Evolutionary conservation across 345 rosid species (phyloP), one percentile per base, ranked within the genome.

Genomic region (Gossypioides kirkii): DNA sequence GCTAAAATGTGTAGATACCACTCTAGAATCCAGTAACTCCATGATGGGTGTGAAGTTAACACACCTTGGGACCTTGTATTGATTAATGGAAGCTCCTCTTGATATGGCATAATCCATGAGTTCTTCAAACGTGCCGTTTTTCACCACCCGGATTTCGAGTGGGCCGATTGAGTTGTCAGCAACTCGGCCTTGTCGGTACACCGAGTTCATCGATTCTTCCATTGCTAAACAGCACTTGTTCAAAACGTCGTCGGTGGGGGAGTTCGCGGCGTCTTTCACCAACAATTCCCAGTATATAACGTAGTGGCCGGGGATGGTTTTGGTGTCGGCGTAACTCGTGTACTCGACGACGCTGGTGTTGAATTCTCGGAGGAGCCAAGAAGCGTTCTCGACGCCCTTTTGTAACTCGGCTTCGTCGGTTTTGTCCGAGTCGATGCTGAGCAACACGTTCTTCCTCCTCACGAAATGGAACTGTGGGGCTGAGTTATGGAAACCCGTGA

Each of bases 51-150:
- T 88, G 73, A 85, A 92, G 78, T 87, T 95, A 3, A 95, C 98
- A 77, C 99, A 95, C 77, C 99, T 83, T 9, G 99, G 98, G 36
- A 86, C 99, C 82, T 95, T 95, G 61, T 95, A 95, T 78, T 95
- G 99, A 59, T 95, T 95, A 61, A 95, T 95, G 3, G 99, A 95
- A 0, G 99, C 99, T 0, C 99, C 98, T 55, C 96, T 84, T 10
- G 99, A 91, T 65, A 95, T 92, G 3, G 98, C 97, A 59, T 95
- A 92, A 77, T 95, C 99, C 99, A 95, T 95, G 41, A 95, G 73
- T 78, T 92, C 99, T 76, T 95, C 99, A 77, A 95, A 95, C 23
- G 99, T 95, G 7, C 99, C 99, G 22, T 66, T 85, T 64, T 60
- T 86, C 7, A 95, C 99, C 54, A 95, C 93, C 6, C 98, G 85